Percentiles rank a stretch among this genome's conserved stretches.
These are phyloP conservation scores for Paramecium sexaurelia DNA, from an alignment of 73 alveolate species.

Conservation along the genomic window DNA sequence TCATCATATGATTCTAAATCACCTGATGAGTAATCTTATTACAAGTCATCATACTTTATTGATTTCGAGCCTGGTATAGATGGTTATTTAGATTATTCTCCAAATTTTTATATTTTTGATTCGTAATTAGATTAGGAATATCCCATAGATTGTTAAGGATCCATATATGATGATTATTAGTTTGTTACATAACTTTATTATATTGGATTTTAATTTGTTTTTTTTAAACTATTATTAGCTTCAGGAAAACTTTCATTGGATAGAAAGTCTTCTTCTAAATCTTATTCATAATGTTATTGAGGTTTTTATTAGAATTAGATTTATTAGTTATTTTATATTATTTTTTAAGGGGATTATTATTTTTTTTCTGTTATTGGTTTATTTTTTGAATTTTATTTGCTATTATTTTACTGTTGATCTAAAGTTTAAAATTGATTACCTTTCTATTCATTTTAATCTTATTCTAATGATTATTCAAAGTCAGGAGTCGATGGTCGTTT, in stretches of 20 bases:
- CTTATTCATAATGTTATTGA: background rate
- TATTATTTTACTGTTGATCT: background rate
- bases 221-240: background rate
- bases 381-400: background rate
- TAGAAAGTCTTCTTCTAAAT: background rate
- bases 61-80: background rate
- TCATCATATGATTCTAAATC: constrained; percentile 23
- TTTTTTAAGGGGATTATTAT: background rate
- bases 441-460: background rate
- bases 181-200: background rate
- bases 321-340: background rate
- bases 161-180: background rate
- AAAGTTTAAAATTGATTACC: background rate
- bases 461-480: constrained; percentile 16
- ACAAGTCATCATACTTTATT: background rate
- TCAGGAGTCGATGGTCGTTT: constrained; percentile 49
- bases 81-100: background rate
- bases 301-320: background rate
- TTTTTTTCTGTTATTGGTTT: background rate
- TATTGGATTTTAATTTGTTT: background rate
- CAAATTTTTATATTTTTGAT: background rate
- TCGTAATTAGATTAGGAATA: background rate
- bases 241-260: constrained; percentile 8
- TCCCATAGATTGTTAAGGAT: background rate
- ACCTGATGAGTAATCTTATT: constrained; percentile 28